Evolutionary conservation across 805 yeast species (phyloP).

Genomic region (Monosporozyma siamensis): DNA sequence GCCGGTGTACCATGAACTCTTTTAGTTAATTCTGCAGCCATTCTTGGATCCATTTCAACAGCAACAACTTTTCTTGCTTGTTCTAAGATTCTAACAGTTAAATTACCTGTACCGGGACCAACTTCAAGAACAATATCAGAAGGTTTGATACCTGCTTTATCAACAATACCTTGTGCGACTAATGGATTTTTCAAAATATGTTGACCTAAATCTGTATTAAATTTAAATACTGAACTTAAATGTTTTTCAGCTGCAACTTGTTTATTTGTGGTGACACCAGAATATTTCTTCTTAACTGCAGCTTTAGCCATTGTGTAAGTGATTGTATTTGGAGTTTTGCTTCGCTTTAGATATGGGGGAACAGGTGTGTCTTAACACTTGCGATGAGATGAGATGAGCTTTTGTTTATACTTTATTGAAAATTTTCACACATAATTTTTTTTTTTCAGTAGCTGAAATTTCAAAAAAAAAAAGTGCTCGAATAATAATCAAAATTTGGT

Average conservation of each 20-base stretch:
- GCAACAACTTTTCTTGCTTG: slow-evolving; percentile 93
- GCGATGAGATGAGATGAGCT: slow-evolving; percentile 3
- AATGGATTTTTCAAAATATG: slow-evolving; percentile 93
- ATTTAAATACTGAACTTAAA: slow-evolving; percentile 74
- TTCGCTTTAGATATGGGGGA: too few species aligned
- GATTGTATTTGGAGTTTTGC: not conserved
- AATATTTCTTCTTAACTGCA: slow-evolving; percentile 48
- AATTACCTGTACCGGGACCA: slow-evolving; percentile 98
- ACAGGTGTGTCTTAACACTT: too few species aligned
- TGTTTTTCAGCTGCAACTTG: slow-evolving; percentile 64
- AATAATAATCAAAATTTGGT: too few species aligned
- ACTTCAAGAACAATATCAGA: slow-evolving; percentile 91
- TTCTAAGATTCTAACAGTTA: slow-evolving; percentile 86
- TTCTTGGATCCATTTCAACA: slow-evolving; percentile 98
- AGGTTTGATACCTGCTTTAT: slow-evolving; percentile 87
- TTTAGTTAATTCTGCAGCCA: slow-evolving; percentile 97
- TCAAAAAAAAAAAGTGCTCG: too few species aligned
- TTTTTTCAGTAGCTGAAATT: too few species aligned
- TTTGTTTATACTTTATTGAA: not conserved
- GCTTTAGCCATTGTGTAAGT: slow-evolving; percentile 46
- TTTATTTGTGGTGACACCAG: slow-evolving; percentile 40
- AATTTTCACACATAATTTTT: too few species aligned
- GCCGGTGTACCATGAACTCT: slow-evolving; percentile 96
- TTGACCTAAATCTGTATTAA: slow-evolving; percentile 94
- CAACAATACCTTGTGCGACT: slow-evolving; percentile 97